phyloP scores from a whole-genome alignment of 2,329 filamentous ascomycete genomes.

The Trichoderma endophyticum region DNA sequence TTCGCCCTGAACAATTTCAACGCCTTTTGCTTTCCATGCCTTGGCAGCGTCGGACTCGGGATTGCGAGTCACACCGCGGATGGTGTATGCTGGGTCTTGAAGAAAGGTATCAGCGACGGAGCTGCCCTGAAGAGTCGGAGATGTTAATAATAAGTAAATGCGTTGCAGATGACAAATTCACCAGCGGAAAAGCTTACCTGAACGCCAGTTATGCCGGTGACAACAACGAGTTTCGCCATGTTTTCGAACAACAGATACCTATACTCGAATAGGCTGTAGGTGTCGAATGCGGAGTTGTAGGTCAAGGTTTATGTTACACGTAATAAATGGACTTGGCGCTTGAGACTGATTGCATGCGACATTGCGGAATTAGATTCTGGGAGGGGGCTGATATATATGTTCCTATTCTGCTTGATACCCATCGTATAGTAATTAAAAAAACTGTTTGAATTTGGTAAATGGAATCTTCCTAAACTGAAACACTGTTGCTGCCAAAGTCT shows the following conservation, averaged over 20 bases:
- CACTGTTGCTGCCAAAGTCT: not conserved
- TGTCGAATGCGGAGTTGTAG: not conserved
- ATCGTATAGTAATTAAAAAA: not conserved
- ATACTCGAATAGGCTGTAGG: not conserved
- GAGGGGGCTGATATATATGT: not conserved
- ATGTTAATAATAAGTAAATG: not conserved
- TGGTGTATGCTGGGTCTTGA: conserved; percentile 20
- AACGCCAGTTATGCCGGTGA: conserved; percentile 9
- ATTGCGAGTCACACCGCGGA: conserved; percentile 30
- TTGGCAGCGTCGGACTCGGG: conserved; percentile 21
- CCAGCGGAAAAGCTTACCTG: not conserved
- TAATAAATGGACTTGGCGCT: not conserved
- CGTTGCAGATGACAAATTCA: not conserved
- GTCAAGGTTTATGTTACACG: not conserved
- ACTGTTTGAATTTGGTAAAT: not conserved
- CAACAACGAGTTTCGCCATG: conserved; percentile 1
- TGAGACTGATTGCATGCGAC: not conserved
- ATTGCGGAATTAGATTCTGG: not conserved
- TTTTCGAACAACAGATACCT: not conserved
- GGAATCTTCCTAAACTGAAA: not conserved
- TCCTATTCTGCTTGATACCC: not conserved
- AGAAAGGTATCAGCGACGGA: conserved; percentile 24
- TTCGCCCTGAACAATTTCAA: conserved; percentile 26
- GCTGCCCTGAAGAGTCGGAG: conserved; percentile 19
- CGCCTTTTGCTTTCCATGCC: conserved; percentile 21